Percentiles rank a stretch among this genome's conserved stretches.
Conservation (phyloP, 352 stramenopile genomes). For the Globisporangium nunn region DNA sequence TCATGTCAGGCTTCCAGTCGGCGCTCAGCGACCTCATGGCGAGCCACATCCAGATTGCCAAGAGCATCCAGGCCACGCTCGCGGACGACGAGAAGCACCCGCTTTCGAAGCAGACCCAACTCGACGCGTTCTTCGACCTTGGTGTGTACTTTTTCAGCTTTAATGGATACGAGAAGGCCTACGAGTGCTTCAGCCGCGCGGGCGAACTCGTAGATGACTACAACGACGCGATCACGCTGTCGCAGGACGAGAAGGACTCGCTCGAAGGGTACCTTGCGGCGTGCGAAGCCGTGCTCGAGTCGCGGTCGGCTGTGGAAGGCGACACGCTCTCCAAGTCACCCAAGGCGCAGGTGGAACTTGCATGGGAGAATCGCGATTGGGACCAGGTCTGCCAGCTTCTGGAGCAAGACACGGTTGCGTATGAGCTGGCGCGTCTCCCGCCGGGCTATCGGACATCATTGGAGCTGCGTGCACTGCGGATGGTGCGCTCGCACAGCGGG, state of each 20-base stretch:
- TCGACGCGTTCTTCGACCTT: conserved; percentile 63
- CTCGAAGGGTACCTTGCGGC: conserved; percentile 69
- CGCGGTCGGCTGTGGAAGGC: conserved; percentile 29
- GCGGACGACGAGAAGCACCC: conserved; percentile 36
- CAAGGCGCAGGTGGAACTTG: conserved; percentile 34
- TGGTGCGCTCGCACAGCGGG: conserved; percentile 28
- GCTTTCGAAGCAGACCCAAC: conserved; percentile 32
- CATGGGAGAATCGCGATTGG: conserved; percentile 43
- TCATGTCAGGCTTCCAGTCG: conserved; percentile 53
- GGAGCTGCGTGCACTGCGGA: conserved; percentile 41
- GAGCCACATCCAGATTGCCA: conserved; percentile 51
- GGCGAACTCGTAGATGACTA: conserved; percentile 44
- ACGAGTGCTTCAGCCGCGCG: conserved; percentile 64
- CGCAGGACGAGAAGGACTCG: conserved; percentile 22
- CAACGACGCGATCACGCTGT: conserved; percentile 14
- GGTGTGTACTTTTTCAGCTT: conserved; percentile 77
- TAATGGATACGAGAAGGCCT: conserved; percentile 63
- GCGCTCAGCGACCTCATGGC: conserved; percentile 57
- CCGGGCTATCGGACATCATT: conserved; percentile 29
- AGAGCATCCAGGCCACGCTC: conserved; percentile 49
- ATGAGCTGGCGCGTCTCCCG: conserved; percentile 24
- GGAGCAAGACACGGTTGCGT: conserved; percentile 32
- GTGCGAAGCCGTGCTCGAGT: conserved; percentile 56
- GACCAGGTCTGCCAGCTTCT: conserved; percentile 39
- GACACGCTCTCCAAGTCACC: conserved; percentile 24